A percentile compares a stretch with the other conserved stretches of the same genome.
These are phyloP conservation scores for Angophora floribunda DNA, from an alignment of 345 rosid genomes.

Conservation along the genomic window DNA sequence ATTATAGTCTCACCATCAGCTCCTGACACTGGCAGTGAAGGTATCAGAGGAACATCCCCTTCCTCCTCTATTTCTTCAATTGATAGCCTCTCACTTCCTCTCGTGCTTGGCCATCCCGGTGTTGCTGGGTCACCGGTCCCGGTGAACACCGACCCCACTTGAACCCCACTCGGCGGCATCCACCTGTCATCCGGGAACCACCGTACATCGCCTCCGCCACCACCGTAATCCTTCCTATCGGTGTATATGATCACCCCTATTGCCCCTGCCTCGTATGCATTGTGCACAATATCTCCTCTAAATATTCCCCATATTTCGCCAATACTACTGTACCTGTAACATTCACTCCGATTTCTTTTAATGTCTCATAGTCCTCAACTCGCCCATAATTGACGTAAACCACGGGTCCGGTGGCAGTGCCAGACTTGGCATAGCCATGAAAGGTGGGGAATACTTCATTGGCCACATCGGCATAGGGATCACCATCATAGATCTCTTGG, in stretches of 20 bases:
- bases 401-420: constrained; percentile 41
- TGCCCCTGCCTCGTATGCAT: constrained; percentile 60
- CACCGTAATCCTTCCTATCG: constrained; percentile 65
- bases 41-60: constrained; percentile 52
- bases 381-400: constrained; percentile 72
- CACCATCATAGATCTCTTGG: constrained; percentile 49
- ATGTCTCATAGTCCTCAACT: constrained; percentile 39
- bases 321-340: constrained; percentile 37
- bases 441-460: constrained; percentile 59
- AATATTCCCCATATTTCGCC: constrained; percentile 60
- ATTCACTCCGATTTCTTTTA: constrained; percentile 39
- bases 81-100: constrained; percentile 63
- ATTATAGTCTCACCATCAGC: constrained; percentile 62
- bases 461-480: constrained; percentile 55
- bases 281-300: constrained; percentile 72
- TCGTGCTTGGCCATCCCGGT: constrained; percentile 75
- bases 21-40: constrained; percentile 68
- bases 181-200: constrained; percentile 59
- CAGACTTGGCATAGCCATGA: constrained; percentile 79
- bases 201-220: constrained; percentile 23
- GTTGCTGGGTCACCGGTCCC: constrained; percentile 72
- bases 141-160: constrained; percentile 60
- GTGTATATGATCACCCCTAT: constrained; percentile 54
- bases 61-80: constrained; percentile 41
- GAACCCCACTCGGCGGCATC: constrained; percentile 90